phyloP scores from a whole-genome alignment of 176 grass and related monocot genomes.

The Zizania latifolia region DNA sequence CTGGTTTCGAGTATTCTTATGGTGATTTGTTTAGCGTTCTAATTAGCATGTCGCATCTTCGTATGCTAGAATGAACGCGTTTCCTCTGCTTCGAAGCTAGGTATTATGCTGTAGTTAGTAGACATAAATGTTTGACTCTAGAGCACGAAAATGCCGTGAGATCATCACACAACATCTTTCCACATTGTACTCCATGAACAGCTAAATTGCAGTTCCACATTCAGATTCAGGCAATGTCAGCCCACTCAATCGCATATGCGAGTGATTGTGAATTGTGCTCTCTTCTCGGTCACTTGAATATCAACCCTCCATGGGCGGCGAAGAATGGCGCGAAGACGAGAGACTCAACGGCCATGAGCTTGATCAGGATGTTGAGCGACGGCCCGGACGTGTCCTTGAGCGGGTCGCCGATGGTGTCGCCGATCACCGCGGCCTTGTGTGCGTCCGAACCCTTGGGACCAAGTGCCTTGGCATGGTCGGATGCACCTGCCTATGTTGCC shows the following conservation, averaged over 20 bases:
- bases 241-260: no score
- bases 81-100: no score
- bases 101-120: no score
- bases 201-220: no score
- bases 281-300: conserved; percentile 41
- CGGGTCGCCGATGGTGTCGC: conserved; percentile 48
- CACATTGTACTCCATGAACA: background rate
- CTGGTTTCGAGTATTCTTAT: background rate
- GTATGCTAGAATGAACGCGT: no score
- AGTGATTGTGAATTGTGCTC: background rate
- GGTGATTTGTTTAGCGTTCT: background rate
- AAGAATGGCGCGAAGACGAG: conserved; percentile 66
- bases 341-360: conserved; percentile 55
- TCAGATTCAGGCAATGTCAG: no score
- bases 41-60: no score
- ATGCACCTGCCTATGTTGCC: conserved; percentile 53
- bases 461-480: conserved; percentile 55
- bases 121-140: no score
- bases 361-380: conserved; percentile 52
- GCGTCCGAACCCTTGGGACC: conserved; percentile 47
- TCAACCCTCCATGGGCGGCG: conserved; percentile 43
- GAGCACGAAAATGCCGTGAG: no score
- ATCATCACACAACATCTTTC: no score
- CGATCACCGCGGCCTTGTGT: conserved; percentile 52
- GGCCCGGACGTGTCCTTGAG: conserved; percentile 54